phyloP scores from a whole-genome alignment of 352 stramenopile genomes.

The Phytophthora uliginosa region DNA sequence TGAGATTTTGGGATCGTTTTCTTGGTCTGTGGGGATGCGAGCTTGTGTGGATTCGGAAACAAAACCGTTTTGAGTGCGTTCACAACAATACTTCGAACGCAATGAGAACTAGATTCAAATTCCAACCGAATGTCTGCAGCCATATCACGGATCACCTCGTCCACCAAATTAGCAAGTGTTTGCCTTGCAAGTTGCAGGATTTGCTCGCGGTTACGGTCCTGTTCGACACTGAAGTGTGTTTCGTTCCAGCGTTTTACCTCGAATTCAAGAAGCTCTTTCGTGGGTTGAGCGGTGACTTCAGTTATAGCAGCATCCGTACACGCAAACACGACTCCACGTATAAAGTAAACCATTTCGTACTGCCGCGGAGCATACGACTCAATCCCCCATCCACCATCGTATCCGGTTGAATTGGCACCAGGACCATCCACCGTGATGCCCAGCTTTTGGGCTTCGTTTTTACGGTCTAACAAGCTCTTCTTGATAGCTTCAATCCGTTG shows the following conservation, averaged over 20 bases:
- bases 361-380: slow-evolving; percentile 54
- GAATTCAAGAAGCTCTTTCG: slow-evolving; percentile 35
- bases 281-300: slow-evolving; percentile 30
- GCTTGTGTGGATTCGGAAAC: slow-evolving; percentile 19
- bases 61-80: slow-evolving; percentile 31
- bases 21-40: slow-evolving; percentile 12
- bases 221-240: slow-evolving; percentile 32
- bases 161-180: slow-evolving; percentile 33
- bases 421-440: slow-evolving; percentile 5
- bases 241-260: slow-evolving; percentile 38
- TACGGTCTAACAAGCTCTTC: slow-evolving; percentile 34
- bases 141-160: slow-evolving; percentile 44
- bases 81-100: slow-evolving; percentile 29
- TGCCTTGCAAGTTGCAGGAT: slow-evolving; percentile 1
- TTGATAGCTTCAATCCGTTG: slow-evolving; percentile 38
- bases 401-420: slow-evolving; percentile 6
- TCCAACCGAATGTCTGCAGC: slow-evolving; percentile 50
- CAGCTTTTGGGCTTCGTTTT: slow-evolving; percentile 37
- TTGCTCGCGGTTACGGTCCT: slow-evolving; percentile 23
- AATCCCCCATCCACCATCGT: slow-evolving; percentile 47
- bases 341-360: slow-evolving; percentile 47
- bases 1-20: slow-evolving; percentile 11
- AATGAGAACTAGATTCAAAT: slow-evolving; percentile 32
- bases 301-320: slow-evolving; percentile 47
- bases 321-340: slow-evolving; percentile 51